phyloP scores from a whole-genome alignment of 352 stramenopile genomes.

The Globisporangium yorkense region DNA sequence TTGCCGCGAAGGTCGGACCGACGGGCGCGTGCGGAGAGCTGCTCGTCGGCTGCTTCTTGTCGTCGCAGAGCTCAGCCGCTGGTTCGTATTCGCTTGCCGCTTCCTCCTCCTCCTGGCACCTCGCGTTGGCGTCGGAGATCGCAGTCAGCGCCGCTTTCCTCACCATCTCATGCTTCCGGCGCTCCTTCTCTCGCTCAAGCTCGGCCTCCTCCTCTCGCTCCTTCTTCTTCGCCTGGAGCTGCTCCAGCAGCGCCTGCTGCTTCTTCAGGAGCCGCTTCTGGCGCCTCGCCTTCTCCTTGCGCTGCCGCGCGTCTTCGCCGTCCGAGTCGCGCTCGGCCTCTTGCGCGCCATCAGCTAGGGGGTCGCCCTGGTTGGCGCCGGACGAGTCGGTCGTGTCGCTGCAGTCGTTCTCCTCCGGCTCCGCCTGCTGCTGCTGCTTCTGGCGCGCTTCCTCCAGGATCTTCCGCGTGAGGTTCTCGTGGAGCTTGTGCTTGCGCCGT shows the following conservation, averaged over 20 bases:
- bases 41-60: background rate
- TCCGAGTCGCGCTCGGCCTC: constrained; percentile 19
- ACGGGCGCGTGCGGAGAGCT: no score
- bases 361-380: background rate
- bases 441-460: constrained; percentile 35
- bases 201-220: constrained; percentile 48
- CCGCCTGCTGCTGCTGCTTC: constrained; percentile 15
- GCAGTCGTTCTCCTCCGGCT: constrained; percentile 16
- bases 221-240: constrained; percentile 43
- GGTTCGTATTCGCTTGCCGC: background rate
- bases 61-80: no score
- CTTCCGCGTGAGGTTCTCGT: constrained; percentile 51
- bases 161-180: constrained; percentile 46
- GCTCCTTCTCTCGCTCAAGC: constrained; percentile 36
- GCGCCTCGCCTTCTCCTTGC: constrained; percentile 30
- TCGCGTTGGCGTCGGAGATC: constrained; percentile 42
- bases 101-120: constrained; percentile 14
- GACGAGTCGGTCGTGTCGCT: background rate
- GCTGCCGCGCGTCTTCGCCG: constrained; percentile 10
- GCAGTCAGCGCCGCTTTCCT: constrained; percentile 47
- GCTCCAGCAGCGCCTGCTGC: constrained; percentile 46
- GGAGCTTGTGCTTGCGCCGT: constrained; percentile 46
- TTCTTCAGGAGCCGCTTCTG: constrained; percentile 56
- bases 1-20: background rate
- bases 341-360: constrained; percentile 4